Evolutionary conservation across 768 basidiomycete genomes (phyloP).

Genomic region (Favolaschia claudopus): DNA sequence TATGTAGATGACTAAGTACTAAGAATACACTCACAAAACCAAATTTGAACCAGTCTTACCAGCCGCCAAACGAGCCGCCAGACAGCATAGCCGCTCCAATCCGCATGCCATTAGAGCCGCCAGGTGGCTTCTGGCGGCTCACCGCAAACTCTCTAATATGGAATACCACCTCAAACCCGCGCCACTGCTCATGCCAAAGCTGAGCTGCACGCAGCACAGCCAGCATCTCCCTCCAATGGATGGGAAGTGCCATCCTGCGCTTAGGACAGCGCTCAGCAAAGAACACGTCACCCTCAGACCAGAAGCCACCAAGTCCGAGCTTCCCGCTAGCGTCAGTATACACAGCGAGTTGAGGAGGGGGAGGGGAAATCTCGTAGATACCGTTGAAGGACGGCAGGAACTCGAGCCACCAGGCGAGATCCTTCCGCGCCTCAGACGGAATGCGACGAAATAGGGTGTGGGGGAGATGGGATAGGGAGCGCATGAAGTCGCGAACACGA

Average conservation of each 20-base stretch:
- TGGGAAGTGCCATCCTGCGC: constrained; percentile 21
- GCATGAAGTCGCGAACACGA: background rate
- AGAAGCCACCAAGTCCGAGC: constrained; percentile 23
- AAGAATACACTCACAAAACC: too few species aligned
- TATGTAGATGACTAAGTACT: too few species aligned
- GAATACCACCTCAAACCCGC: constrained; percentile 20
- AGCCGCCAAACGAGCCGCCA: too few species aligned
- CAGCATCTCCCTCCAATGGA: constrained; percentile 32
- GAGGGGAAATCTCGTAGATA: constrained; percentile 23
- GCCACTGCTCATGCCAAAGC: constrained; percentile 2
- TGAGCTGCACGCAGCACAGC: constrained; percentile 27
- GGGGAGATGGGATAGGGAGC: background rate
- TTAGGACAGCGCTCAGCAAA: constrained; percentile 23
- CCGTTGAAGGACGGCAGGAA: constrained; percentile 27
- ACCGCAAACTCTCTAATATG: too few species aligned
- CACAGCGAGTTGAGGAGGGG: background rate
- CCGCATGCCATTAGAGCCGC: too few species aligned
- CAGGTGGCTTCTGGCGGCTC: too few species aligned
- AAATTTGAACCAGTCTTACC: too few species aligned
- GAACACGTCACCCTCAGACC: constrained; percentile 21
- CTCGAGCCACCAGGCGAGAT: background rate
- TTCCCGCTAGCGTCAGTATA: constrained; percentile 17
- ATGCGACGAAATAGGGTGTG: background rate
- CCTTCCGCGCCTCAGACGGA: background rate
- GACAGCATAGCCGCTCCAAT: too few species aligned